These are phyloP conservation scores for Capsella rubella DNA, from an alignment of 441 rosid genomes.

Conservation along the genomic window DNA sequence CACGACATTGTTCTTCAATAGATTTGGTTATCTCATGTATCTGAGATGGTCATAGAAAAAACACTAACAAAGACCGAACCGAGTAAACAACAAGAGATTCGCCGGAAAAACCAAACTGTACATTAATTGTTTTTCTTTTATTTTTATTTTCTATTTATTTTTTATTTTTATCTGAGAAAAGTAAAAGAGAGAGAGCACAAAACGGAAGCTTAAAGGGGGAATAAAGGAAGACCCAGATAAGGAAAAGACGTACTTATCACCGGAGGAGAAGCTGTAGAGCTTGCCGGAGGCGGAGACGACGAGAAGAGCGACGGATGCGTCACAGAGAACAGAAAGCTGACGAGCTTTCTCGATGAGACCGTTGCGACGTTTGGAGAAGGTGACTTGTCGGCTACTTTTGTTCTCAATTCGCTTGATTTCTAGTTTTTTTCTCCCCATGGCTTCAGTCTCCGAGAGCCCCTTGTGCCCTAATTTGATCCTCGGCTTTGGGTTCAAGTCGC, in stretches of 20 bases:
- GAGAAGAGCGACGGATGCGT: constrained; percentile 64
- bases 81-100: constrained; percentile 22
- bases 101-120: constrained; percentile 20
- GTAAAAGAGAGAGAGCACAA: constrained; percentile 7
- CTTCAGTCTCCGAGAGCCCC: constrained; percentile 6
- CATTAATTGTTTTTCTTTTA: neutral
- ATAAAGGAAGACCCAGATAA: neutral
- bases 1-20: constrained; percentile 28
- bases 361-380: constrained; percentile 60
- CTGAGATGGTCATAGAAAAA: constrained; percentile 15
- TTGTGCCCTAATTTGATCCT: constrained; percentile 35
- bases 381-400: constrained; percentile 60
- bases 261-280: constrained; percentile 52
- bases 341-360: constrained; percentile 47
- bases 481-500: constrained; percentile 26
- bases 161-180: neutral
- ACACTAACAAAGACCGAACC: constrained; percentile 18
- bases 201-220: neutral
- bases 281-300: constrained; percentile 77
- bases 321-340: constrained; percentile 45
- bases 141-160: neutral
- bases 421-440: constrained; percentile 64
- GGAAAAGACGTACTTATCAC: constrained; percentile 36
- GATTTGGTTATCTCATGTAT: constrained; percentile 19
- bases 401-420: constrained; percentile 64